phyloP scores from a whole-genome alignment of 2,329 filamentous ascomycete species.

The Cercospora sesami region DNA sequence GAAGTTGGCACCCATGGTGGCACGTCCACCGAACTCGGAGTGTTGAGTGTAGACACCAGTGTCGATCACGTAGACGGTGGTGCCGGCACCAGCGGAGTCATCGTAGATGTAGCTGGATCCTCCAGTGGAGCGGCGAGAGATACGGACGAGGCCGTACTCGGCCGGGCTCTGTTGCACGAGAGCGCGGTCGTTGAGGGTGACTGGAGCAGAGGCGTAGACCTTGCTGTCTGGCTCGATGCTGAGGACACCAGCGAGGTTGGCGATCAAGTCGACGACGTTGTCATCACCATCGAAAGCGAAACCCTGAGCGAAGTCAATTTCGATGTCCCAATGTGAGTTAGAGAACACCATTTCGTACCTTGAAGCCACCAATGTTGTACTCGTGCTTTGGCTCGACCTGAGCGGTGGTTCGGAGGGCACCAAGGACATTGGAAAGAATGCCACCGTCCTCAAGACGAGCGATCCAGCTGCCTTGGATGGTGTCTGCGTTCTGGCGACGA shows the following conservation, averaged over 20 bases:
- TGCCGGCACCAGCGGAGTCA: conserved; percentile 21
- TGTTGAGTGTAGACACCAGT: conserved; percentile 33
- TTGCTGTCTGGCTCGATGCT: conserved; percentile 45
- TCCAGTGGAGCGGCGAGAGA: conserved; percentile 27
- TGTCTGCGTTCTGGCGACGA: conserved; percentile 22
- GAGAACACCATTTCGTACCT: not conserved
- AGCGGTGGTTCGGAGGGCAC: conserved; percentile 16
- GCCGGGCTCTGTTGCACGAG: conserved; percentile 24
- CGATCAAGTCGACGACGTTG: conserved; percentile 37
- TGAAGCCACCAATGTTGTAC: conserved; percentile 17
- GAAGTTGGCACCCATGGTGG: conserved; percentile 28
- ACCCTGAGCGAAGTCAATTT: conserved; percentile 41
- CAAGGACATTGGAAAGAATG: conserved; percentile 17
- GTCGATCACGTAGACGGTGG: conserved; percentile 32
- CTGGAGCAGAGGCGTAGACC: conserved; percentile 37
- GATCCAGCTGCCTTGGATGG: conserved; percentile 28
- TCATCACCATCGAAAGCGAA: conserved; percentile 42
- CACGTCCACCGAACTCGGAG: conserved; percentile 42
- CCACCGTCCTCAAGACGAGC: conserved; percentile 23
- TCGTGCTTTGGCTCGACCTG: conserved; percentile 25
- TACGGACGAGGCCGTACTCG: conserved; percentile 29
- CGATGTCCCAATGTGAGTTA: conserved; percentile 23
- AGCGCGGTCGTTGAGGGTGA: conserved; percentile 19
- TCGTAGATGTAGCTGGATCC: conserved; percentile 31
- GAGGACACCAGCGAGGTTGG: conserved; percentile 35